These are phyloP conservation scores for Sclerotinia nivalis DNA, from an alignment of 2,329 filamentous ascomycete species.

Conservation along the genomic window DNA sequence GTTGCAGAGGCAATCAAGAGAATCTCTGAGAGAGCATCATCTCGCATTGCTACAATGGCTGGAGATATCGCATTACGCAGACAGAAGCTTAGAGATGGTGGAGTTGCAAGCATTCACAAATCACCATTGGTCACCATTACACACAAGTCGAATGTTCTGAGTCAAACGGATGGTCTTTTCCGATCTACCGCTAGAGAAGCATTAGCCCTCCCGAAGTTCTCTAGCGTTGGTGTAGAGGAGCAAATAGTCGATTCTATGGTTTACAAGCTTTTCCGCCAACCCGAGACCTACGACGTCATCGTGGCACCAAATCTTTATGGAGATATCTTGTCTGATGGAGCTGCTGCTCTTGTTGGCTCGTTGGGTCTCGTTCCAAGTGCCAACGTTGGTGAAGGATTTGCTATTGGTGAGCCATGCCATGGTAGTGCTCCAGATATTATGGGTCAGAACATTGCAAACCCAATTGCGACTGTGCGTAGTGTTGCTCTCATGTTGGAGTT, in stretches of 20 bases:
- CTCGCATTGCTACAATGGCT: slow-evolving; percentile 87
- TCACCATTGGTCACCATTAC: slow-evolving; percentile 87
- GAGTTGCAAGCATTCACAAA: slow-evolving; percentile 60
- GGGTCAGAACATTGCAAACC: slow-evolving; percentile 91
- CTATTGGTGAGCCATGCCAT: slow-evolving; percentile 97
- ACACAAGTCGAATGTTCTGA: slow-evolving; percentile 97
- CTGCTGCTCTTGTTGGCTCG: slow-evolving; percentile 88
- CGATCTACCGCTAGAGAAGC: slow-evolving; percentile 74
- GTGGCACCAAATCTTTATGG: slow-evolving; percentile 97
- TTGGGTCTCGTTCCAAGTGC: slow-evolving; percentile 91
- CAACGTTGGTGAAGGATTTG: slow-evolving; percentile 92
- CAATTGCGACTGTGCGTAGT: slow-evolving; percentile 89
- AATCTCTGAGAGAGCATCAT: slow-evolving; percentile 82
- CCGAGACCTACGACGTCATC: slow-evolving; percentile 93
- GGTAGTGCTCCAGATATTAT: slow-evolving; percentile 94
- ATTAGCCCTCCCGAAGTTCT: slow-evolving; percentile 66
- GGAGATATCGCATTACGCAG: slow-evolving; percentile 90
- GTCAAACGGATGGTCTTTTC: slow-evolving; percentile 96
- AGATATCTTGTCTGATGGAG: slow-evolving; percentile 93
- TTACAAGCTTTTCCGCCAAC: slow-evolving; percentile 98
- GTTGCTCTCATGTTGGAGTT: slow-evolving; percentile 97
- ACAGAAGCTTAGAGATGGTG: slow-evolving; percentile 71
- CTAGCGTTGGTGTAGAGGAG: slow-evolving; percentile 74
- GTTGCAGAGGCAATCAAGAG: slow-evolving; percentile 98
- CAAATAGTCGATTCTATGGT: slow-evolving; percentile 99